Base-by-base conservation (phyloP, 2,329 filamentous ascomycete genomes). In the Phoma sp. region DNA sequence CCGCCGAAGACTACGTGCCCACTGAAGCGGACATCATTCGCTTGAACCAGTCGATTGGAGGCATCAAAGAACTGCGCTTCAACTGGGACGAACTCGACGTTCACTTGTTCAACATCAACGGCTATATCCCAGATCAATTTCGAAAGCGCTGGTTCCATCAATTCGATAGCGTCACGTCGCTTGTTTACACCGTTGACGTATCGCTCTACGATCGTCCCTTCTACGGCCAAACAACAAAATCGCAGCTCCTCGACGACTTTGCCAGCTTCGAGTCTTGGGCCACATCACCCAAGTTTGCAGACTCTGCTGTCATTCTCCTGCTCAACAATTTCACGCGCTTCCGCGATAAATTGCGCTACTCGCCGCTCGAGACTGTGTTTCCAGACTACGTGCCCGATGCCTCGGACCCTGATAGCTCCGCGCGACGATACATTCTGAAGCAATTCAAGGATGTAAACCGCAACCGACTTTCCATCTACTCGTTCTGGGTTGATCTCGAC, bases 321-420 rank as follows among this genome's bases (percentile, higher is more conserved):
- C 62, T 74, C 12, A 74, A 74, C 57, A 74, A 74, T 52, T 74
- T 73, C 46, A 63, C 68, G 1, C 70, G 71, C 25, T 74, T 74
- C 46, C 56, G 64, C 10, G 67, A 68, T 31, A 74, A 74, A 44
- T 62, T 74, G 19, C 58, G 57, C 4, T 62, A 72, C 31, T 65
- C 68, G 0, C 70, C 71, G 0, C 55, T 74, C 8, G 55, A 64
- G 6, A 65, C 64, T 1, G 63, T 73, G 17, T 74, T 74, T 44
- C 61, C 65, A 1, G 72, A 74, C 10, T 73, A 72, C 45, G 15
- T 40, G 1, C 58, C 64, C 1, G 55, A 41, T 1, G 50, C 55
- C 13, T 44, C 50, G 0, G 68, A 74, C n/a, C 57, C 64, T 0
- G 70, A 73, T 12, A 60, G 60, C 2, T 64, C 70, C 0, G 72